phyloP scores from a whole-genome alignment of 192 early-diverging fungal species.

The Coemansia sp. region DNA sequence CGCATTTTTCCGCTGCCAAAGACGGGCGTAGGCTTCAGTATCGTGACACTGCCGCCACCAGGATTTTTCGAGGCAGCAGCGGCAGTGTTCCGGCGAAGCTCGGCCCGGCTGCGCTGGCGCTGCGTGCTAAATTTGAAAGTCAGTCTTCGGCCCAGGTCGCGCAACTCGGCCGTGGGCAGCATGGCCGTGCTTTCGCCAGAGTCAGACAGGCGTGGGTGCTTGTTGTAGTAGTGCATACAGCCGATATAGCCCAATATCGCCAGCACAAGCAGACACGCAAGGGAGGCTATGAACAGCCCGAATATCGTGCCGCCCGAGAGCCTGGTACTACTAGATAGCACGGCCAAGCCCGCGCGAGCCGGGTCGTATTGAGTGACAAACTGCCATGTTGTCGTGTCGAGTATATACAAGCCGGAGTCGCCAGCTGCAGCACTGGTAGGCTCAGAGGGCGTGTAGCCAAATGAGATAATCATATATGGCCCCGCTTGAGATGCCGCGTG shows the following conservation, averaged over 20 bases:
- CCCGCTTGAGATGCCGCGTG: conserved; percentile 42
- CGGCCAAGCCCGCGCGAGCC: conserved; percentile 21
- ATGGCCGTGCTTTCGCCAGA: conserved; percentile 25
- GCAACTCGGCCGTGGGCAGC: conserved; percentile 39
- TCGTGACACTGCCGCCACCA: neutral
- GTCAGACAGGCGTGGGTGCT: conserved; percentile 34
- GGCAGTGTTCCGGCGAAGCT: neutral
- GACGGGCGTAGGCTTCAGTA: neutral
- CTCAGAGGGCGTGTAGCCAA: conserved; percentile 23
- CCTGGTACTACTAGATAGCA: conserved; percentile 22
- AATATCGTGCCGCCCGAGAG: conserved; percentile 50
- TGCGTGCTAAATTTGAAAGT: conserved; percentile 31
- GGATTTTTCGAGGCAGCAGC: neutral
- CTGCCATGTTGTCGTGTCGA: conserved; percentile 42
- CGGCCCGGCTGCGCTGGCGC: conserved; percentile 6
- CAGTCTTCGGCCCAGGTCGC: conserved; percentile 36
- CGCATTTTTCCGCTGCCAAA: conserved; percentile 6
- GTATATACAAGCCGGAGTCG: conserved; percentile 43
- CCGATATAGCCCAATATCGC: conserved; percentile 37
- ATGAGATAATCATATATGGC: conserved; percentile 49
- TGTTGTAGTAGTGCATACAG: conserved; percentile 51
- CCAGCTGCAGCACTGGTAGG: neutral
- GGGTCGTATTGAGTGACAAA: conserved; percentile 45
- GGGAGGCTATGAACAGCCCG: conserved; percentile 44
- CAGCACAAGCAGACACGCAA: conserved; percentile 30